Evolutionary conservation across 768 basidiomycete species (phyloP).

Genomic region (Fistulinella prunicolor): DNA sequence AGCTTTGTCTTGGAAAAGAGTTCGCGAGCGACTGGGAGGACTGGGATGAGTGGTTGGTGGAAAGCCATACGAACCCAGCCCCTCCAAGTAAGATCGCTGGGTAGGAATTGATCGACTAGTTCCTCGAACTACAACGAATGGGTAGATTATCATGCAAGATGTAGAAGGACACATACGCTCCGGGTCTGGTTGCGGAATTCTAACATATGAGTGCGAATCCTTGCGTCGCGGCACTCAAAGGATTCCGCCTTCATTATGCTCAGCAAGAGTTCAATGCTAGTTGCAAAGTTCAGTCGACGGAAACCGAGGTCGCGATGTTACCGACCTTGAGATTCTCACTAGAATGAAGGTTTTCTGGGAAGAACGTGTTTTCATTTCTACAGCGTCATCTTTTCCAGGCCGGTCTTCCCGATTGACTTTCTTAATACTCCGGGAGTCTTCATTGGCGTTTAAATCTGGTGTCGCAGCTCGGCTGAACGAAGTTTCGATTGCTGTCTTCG

Average conservation of each 20-base stretch:
- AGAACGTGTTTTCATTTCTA: constrained; percentile 81
- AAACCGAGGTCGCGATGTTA: not conserved
- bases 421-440: constrained; percentile 21
- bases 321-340: constrained; percentile 70
- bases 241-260: constrained; percentile 83
- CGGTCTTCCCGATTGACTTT: constrained; percentile 18
- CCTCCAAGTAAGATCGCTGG: constrained; percentile 73
- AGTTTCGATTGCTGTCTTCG: constrained; percentile 14
- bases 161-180: constrained; percentile 53
- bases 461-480: constrained; percentile 8
- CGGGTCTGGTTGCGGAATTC: constrained; percentile 81
- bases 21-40: constrained; percentile 75
- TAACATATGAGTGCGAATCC: constrained; percentile 75
- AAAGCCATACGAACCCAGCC: constrained; percentile 85
- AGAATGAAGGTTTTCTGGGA: constrained; percentile 80
- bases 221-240: constrained; percentile 77
- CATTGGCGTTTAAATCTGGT: constrained; percentile 18
- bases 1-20: constrained; percentile 75
- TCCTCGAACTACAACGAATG: constrained; percentile 61
- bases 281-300: constrained; percentile 17
- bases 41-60: constrained; percentile 74
- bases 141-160: constrained; percentile 5
- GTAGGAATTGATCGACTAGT: constrained; percentile 74
- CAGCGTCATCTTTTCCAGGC: constrained; percentile 51
- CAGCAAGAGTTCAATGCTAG: constrained; percentile 65